These are phyloP conservation scores for Chloropicon primus DNA, from an alignment of 139 green algal genomes.

Conservation along the genomic window DNA sequence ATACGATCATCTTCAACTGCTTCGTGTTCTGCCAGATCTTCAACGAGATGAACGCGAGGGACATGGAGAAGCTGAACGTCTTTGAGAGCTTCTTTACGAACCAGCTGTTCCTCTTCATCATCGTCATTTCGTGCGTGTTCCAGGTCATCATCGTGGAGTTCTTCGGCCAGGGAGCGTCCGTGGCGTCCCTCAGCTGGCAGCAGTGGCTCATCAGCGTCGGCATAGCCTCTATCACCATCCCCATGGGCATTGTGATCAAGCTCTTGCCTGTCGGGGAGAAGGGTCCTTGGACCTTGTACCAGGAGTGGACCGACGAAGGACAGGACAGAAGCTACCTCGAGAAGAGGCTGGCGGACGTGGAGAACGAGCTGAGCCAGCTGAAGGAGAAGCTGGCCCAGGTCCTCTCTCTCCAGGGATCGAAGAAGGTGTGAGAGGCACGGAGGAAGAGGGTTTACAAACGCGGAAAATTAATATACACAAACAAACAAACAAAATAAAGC, in stretches of 20 bases:
- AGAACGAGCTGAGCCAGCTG: background rate
- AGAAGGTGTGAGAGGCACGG: background rate
- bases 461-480: no score
- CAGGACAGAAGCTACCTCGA: background rate
- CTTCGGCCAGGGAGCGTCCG: background rate
- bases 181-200: background rate
- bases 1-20: slow-evolving; percentile 83
- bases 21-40: slow-evolving; percentile 83
- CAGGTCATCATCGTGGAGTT: slow-evolving; percentile 33
- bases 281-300: background rate
- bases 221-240: background rate
- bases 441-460: no score
- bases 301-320: background rate
- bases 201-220: background rate
- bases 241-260: slow-evolving; percentile 1
- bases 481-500: no score
- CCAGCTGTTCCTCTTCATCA: slow-evolving; percentile 58
- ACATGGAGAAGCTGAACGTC: slow-evolving; percentile 78
- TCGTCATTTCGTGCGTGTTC: slow-evolving; percentile 47
- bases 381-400: background rate
- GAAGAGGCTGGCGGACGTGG: background rate
- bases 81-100: slow-evolving; percentile 52
- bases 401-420: background rate
- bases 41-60: slow-evolving; percentile 77
- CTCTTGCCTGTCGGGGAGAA: background rate